phyloP scores from a whole-genome alignment of 768 basidiomycete species.

The Phanerochaete carnosa region DNA sequence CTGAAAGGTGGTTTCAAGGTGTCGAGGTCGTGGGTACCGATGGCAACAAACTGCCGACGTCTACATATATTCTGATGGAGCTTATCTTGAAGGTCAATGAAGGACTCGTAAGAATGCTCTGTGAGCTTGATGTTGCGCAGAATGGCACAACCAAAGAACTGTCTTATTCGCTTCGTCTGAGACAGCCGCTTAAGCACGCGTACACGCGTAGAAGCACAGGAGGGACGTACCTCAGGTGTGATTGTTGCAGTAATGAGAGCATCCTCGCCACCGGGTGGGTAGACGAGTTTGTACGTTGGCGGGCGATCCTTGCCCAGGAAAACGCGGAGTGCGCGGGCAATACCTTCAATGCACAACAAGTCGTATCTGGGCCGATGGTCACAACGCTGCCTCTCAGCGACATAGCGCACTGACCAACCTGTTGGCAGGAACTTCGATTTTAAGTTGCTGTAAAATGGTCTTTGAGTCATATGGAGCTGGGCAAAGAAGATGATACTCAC shows the following conservation, averaged over 20 bases:
- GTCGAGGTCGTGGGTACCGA: conserved; percentile 97
- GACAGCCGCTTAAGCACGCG: not conserved
- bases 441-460: conserved; percentile 68
- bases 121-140: conserved; percentile 90
- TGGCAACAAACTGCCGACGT: conserved; percentile 85
- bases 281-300: conserved; percentile 71
- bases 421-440: conserved; percentile 99
- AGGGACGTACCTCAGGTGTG: conserved; percentile 64
- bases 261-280: conserved; percentile 65
- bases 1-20: conserved; percentile 84
- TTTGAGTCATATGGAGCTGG: not conserved
- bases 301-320: conserved; percentile 72
- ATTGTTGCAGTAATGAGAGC: conserved; percentile 66
- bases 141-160: conserved; percentile 87
- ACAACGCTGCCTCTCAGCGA: conserved; percentile 7
- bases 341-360: conserved; percentile 94
- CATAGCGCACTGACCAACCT: conserved; percentile 41
- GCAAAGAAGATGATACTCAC: conserved; percentile 40
- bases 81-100: conserved; percentile 99
- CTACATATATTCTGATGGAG: conserved; percentile 95
- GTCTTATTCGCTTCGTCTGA: conserved; percentile 80
- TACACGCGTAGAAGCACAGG: not conserved
- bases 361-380: conserved; percentile 68
- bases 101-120: conserved; percentile 85
- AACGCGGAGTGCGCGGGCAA: conserved; percentile 78